Percentiles rank a stretch among this genome's conserved stretches.
Conservation (phyloP, 148 eudicot species). For the Fagopyrum homotropicum region DNA sequence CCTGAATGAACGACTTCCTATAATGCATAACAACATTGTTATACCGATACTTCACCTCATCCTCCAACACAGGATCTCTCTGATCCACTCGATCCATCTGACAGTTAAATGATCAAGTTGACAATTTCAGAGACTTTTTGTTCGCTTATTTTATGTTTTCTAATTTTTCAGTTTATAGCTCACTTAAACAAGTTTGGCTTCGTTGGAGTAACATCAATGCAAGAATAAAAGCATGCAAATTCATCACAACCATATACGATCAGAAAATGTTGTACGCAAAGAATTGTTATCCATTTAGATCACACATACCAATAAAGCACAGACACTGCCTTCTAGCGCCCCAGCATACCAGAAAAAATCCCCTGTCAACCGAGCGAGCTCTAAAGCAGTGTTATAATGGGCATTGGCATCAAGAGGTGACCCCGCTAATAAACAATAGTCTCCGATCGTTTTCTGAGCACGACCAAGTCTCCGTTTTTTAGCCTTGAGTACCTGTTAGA, state of each 20-base stretch:
- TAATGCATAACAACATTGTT: constrained; percentile 79
- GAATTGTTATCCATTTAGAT: background rate
- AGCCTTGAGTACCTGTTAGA: constrained; percentile 75
- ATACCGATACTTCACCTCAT: constrained; percentile 88
- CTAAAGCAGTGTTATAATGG: constrained; percentile 85
- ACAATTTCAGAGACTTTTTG: background rate
- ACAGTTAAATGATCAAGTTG: constrained; percentile 10
- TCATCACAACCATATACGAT: background rate
- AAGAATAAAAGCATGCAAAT: background rate
- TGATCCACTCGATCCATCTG: constrained; percentile 86
- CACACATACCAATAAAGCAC: constrained; percentile 79
- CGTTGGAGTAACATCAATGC: background rate
- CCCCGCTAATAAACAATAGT: constrained; percentile 90
- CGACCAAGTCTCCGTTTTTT: constrained; percentile 93
- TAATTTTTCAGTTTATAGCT: background rate
- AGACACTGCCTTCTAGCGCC: constrained; percentile 95
- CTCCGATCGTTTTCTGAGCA: constrained; percentile 94
- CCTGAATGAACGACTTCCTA: constrained; percentile 88
- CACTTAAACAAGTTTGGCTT: background rate
- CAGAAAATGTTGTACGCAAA: background rate
- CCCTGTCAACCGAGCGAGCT: constrained; percentile 89
- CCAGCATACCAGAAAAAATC: constrained; percentile 98
- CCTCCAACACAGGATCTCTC: constrained; percentile 76
- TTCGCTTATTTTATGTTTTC: background rate
- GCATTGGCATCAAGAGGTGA: constrained; percentile 98